A percentile compares a stretch with the other conserved stretches of the same genome.
phyloP scores from a whole-genome alignment of 306 rosid species.

The Lagenaria siceraria region DNA sequence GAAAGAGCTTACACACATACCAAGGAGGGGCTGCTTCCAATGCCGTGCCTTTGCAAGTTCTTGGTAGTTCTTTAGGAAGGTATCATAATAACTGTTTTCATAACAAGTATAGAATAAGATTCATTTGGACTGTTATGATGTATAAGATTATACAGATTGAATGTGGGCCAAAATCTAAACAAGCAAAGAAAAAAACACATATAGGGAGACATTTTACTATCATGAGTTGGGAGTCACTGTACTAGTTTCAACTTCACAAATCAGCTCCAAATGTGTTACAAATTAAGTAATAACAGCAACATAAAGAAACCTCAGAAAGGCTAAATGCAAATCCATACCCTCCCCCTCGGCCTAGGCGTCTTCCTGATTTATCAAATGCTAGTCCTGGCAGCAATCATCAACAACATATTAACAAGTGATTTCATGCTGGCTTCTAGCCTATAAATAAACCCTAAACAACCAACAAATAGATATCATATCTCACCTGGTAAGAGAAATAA shows the following conservation, averaged over 20 bases:
- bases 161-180: neutral
- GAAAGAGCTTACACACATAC: conserved; percentile 24
- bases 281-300: neutral
- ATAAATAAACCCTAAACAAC: neutral
- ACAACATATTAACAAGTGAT: neutral
- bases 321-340: conserved; percentile 43
- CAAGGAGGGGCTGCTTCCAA: conserved; percentile 86
- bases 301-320: conserved; percentile 5
- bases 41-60: conserved; percentile 51
- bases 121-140: neutral
- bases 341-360: conserved; percentile 98
- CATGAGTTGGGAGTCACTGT: neutral
- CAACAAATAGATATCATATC: conserved; percentile 9
- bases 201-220: neutral
- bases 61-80: conserved; percentile 66
- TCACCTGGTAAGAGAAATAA: conserved; percentile 88
- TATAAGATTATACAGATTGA: neutral
- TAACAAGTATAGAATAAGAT: neutral
- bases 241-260: neutral
- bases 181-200: neutral
- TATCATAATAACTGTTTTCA: conserved; percentile 63
- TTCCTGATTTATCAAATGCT: conserved; percentile 86
- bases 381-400: conserved; percentile 40
- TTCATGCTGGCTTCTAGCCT: neutral
- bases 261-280: neutral